A percentile compares a stretch with the other conserved stretches of the same genome.
These are phyloP conservation scores for Jatropha multifida DNA, from an alignment of 441 rosid genomes.

Conservation along the genomic window DNA sequence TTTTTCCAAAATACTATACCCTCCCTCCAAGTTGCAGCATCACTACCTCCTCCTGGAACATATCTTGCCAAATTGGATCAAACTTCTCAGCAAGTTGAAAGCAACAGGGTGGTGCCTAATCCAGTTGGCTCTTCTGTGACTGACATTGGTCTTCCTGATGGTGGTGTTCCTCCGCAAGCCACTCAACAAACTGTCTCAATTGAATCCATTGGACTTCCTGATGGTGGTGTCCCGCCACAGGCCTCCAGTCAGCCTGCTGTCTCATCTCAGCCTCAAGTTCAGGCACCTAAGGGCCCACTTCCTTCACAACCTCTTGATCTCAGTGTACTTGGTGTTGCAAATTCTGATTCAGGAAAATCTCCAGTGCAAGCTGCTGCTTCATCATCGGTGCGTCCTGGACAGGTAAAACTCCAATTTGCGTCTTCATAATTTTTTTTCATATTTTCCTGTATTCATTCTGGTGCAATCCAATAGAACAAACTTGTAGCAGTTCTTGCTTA, in stretches of 20 bases:
- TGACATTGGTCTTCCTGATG: constrained; percentile 73
- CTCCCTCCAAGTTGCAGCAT: constrained; percentile 80
- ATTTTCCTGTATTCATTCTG: background rate
- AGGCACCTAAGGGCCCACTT: constrained; percentile 43
- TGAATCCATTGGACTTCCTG: constrained; percentile 72
- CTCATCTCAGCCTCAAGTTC: constrained; percentile 44
- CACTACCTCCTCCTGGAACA: constrained; percentile 89
- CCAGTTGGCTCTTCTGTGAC: constrained; percentile 40
- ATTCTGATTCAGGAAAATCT: constrained; percentile 71
- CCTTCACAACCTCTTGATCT: constrained; percentile 91
- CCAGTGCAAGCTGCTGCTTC: constrained; percentile 46
- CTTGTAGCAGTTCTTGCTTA: background rate
- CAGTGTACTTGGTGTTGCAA: constrained; percentile 79
- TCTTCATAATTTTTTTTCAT: background rate
- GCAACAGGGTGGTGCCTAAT: constrained; percentile 39
- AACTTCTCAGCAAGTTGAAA: constrained; percentile 49
- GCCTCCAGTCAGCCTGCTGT: constrained; percentile 41
- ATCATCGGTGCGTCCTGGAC: constrained; percentile 90
- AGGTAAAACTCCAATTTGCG: constrained; percentile 44
- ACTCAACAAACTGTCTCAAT: constrained; percentile 48
- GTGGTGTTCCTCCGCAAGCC: constrained; percentile 70
- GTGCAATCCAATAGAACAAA: background rate
- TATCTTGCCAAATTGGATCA: constrained; percentile 74
- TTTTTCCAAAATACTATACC: constrained; percentile 92
- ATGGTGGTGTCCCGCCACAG: constrained; percentile 87